phyloP scores from a whole-genome alignment of 2,329 filamentous ascomycete species.

The Diaporthe citriasiana region DNA sequence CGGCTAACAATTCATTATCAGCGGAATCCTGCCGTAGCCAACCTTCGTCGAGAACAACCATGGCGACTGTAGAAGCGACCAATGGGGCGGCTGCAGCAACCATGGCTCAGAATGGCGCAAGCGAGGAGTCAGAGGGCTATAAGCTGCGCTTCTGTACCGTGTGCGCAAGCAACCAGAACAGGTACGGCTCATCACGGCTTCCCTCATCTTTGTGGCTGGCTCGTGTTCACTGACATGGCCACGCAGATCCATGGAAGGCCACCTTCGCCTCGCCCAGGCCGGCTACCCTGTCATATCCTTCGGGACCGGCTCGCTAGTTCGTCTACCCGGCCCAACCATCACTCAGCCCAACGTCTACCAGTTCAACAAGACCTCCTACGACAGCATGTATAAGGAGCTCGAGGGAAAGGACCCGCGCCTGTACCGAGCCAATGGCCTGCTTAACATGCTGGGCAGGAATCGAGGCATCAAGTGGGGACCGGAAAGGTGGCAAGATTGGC shows the following conservation, averaged over 20 bases:
- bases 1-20: constrained; percentile 22
- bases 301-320: constrained; percentile 94
- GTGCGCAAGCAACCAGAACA: constrained; percentile 98
- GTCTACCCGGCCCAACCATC: constrained; percentile 90
- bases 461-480: constrained; percentile 93
- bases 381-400: constrained; percentile 93
- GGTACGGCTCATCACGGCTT: constrained; percentile 65
- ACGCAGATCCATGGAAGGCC: constrained; percentile 95
- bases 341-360: constrained; percentile 96
- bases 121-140: constrained; percentile 71
- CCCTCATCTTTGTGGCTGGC: neutral
- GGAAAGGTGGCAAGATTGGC: constrained; percentile 98
- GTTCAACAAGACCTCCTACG: constrained; percentile 97
- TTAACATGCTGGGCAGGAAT: constrained; percentile 97
- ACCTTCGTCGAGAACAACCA: constrained; percentile 46
- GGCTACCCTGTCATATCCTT: constrained; percentile 98
- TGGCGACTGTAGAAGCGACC: constrained; percentile 52
- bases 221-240: constrained; percentile 40
- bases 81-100: constrained; percentile 55
- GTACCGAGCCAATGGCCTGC: constrained; percentile 91
- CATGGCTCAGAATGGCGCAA: constrained; percentile 57
- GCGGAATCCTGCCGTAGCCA: constrained; percentile 20
- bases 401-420: constrained; percentile 86
- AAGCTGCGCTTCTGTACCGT: constrained; percentile 98
- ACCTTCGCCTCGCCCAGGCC: constrained; percentile 88